A percentile compares a stretch with the other conserved stretches of the same genome.
phyloP scores from a whole-genome alignment of 495 filamentous ascomycete genomes.

The Aspergillus sclerotioniger region DNA sequence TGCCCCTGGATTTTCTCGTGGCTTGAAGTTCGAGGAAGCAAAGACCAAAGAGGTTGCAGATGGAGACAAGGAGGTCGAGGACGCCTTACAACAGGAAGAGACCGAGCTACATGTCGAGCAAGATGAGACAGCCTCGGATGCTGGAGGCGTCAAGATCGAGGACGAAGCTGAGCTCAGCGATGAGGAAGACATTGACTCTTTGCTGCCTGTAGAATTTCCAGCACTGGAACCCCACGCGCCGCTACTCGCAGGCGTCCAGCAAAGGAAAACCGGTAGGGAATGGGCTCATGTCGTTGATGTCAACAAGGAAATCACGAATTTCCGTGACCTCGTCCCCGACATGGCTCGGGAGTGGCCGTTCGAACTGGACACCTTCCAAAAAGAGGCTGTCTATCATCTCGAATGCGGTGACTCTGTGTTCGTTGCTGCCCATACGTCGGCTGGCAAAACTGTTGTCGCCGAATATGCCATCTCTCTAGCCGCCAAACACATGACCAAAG shows the following conservation, averaged over 20 bases:
- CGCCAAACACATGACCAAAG: conserved; percentile 97
- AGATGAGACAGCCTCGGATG: conserved; percentile 28
- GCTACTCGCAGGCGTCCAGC: conserved; percentile 64
- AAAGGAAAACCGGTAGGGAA: conserved; percentile 71
- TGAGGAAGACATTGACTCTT: conserved; percentile 81
- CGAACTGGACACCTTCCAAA: conserved; percentile 96
- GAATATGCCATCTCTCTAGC: conserved; percentile 97
- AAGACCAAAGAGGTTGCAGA: conserved; percentile 53
- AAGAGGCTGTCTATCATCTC: conserved; percentile 96
- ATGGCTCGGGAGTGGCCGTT: conserved; percentile 97
- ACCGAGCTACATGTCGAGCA: conserved; percentile 32
- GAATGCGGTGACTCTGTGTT: conserved; percentile 97
- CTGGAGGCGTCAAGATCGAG: conserved; percentile 45
- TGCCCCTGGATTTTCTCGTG: conserved; percentile 79
- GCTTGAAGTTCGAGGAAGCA: conserved; percentile 69
- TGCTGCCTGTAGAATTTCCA: conserved; percentile 92
- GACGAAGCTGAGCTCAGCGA: conserved; percentile 55
- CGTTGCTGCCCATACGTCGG: conserved; percentile 97
- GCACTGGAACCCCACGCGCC: conserved; percentile 80
- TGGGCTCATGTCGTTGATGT: conserved; percentile 99
- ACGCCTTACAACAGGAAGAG: conserved; percentile 69
- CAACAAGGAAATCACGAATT: conserved; percentile 86
- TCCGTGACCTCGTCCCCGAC: conserved; percentile 86
- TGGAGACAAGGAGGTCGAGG: conserved; percentile 69
- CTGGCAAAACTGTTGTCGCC: conserved; percentile 96